phyloP scores from a whole-genome alignment of 768 basidiomycete genomes.

The Fibroporia radiculosa region DNA sequence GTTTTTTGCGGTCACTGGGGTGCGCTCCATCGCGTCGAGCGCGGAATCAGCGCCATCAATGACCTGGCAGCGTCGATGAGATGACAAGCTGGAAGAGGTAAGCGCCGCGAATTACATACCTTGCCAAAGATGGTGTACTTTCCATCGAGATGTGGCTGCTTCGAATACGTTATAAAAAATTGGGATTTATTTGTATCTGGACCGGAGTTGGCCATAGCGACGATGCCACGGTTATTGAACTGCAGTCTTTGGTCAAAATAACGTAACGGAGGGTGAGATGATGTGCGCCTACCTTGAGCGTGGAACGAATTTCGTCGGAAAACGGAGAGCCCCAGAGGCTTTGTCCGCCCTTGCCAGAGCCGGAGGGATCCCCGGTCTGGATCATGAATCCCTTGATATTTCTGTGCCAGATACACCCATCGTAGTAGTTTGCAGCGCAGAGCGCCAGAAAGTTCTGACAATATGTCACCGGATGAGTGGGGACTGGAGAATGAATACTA shows the following conservation, averaged over 20 bases:
- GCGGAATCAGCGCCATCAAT: constrained; percentile 96
- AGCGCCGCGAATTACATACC: constrained; percentile 12
- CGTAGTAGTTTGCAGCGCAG: constrained; percentile 83
- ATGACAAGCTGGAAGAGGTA: neutral
- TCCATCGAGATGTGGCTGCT: constrained; percentile 89
- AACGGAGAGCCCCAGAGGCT: constrained; percentile 95
- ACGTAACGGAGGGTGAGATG: neutral
- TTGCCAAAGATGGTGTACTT: constrained; percentile 94
- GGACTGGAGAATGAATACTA: constrained; percentile 4
- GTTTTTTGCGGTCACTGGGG: constrained; percentile 87
- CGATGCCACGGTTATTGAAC: constrained; percentile 93
- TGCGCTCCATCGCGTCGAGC: constrained; percentile 87
- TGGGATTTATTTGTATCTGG: constrained; percentile 90
- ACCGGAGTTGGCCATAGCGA: constrained; percentile 98
- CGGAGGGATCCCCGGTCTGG: constrained; percentile 86
- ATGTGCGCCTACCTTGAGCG: constrained; percentile 62
- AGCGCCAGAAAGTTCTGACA: constrained; percentile 89
- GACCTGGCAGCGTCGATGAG: constrained; percentile 36
- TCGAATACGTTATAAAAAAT: constrained; percentile 86
- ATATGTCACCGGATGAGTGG: neutral
- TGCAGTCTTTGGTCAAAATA: constrained; percentile 22
- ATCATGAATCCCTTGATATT: constrained; percentile 97
- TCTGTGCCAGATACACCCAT: constrained; percentile 82
- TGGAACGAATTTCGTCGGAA: constrained; percentile 86
- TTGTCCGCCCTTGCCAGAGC: constrained; percentile 93